Evolutionary conservation across 305 asterid species (phyloP), one percentile per base, ranked within the genome.

Genomic region (Striga hermonthica): DNA sequence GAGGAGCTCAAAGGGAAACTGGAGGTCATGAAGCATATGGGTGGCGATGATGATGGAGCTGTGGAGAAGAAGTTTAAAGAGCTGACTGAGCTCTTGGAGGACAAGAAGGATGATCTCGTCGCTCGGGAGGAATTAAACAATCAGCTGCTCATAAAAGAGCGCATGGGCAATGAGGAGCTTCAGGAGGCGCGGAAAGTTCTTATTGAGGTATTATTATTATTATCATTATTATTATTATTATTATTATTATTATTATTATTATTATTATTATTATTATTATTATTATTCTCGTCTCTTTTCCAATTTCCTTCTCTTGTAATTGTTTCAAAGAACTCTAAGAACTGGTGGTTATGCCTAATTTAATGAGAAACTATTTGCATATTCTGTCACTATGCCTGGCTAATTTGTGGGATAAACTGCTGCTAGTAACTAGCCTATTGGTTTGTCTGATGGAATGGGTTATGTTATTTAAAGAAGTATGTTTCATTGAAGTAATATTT

Each of bases 1-100:
- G 81, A 73, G 75, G 95, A 83, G 15, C 74, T 86, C 3, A 80
- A 76, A 73, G 90, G 89, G 35, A 79, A 85, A 68, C 54, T 81
- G 31, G 88, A 87, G 57, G 90, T 81, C 70, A 78, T 85, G 92
- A 78, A 85, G 81, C 88, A 83, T 60, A 64, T 85, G 82, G 90
- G 89, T 67, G 81, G 74, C n/a, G 76, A 77, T 14, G 84, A 84
- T 54, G 91, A 87, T 71, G 84, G 36, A 16, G 88, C 81, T 10
- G 78, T 82, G 28, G 87, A 79, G 53, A 65, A 79, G 55, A 80
- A 81, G 78, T 79, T 79, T 4, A 76, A 81, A 50, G 74, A 82
- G 75, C 80, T 87, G 90, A 80, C 75, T 11, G 85, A 74, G 61
- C 78, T 78, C 49, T 65, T 87, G 72, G 40, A 75, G 14, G 81